Base-by-base conservation (phyloP, 2,329 filamentous ascomycete species). In the Trichoderma cornu-damae region DNA sequence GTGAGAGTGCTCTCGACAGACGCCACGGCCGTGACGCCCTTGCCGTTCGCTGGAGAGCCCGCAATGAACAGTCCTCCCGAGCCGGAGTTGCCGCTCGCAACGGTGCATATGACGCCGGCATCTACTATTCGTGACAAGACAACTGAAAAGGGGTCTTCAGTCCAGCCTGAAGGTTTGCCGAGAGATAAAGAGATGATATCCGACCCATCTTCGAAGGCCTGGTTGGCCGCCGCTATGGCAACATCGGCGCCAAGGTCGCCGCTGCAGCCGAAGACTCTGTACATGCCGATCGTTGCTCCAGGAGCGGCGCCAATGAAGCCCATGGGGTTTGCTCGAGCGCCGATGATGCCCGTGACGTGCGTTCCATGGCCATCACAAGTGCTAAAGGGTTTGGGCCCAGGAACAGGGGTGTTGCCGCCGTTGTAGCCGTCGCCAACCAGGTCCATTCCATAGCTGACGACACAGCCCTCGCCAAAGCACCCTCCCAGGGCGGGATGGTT, bases 401-500 rank as follows among this genome's bases (percentile, higher is more conserved):
- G 73, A 0, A 66, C 60, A 2, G 71, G 70, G 0, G 55, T 44
- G n/a, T 66, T 67, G 6, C 57, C 51, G 7, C 67, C 69, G n/a
- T 66, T 66, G 22, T 59, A 67, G 4, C 43, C 55, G 54, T 78
- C 73, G 14, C 75, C 75, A 3, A 75, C 69, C 51, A 79, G 66
- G 42, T 78, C 76, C 32, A 66, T 70, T 2, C 77, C 77, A 53
- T 68, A 69, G 6, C 69, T 67, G 9, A 80, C 72, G 6, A 77
- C 69, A 60, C 70, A 78, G 0, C 75, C 76, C 9, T 57, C 26
- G 3, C 78, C 78, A 59, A 78, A 79, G 46, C 77, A 74, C 3
- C 74, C 75, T 9, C 77, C 77, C 2, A 79, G 71, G 14, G 75
- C 72, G 11, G 74, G 73, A 56, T 78, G 76, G 2, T 66, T 70